A percentile compares a stretch with the other conserved stretches of the same genome.
These are phyloP conservation scores for Lepidium africanum DNA, from an alignment of 345 rosid species.

Conservation along the genomic window DNA sequence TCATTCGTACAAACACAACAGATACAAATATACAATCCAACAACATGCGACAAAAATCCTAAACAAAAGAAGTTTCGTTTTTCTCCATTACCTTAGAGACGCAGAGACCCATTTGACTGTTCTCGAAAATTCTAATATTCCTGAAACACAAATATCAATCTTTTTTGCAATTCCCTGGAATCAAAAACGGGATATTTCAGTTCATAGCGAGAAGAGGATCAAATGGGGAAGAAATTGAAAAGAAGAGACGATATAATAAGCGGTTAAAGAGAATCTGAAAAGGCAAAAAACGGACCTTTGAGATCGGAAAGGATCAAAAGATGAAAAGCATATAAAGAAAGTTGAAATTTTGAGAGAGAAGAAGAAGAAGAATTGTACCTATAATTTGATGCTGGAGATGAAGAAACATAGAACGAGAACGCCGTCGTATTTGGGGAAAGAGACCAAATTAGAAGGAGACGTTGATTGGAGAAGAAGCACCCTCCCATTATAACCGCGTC, in stretches of 20 bases:
- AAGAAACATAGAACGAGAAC: background rate
- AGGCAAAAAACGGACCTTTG: background rate
- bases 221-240: background rate
- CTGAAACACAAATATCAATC: background rate
- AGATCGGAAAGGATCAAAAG: constrained; percentile 10
- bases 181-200: background rate
- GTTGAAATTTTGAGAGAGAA: background rate
- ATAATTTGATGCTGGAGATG: background rate
- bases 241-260: background rate
- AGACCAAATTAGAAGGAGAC: constrained; percentile 21
- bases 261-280: background rate
- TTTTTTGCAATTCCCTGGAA: background rate
- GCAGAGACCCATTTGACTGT: constrained; percentile 44
- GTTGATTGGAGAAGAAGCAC: constrained; percentile 20
- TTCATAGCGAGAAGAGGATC: background rate
- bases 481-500: constrained; percentile 11
- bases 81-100: constrained; percentile 31
- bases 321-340: background rate
- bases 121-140: constrained; percentile 11
- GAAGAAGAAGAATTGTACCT: background rate
- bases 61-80: background rate
- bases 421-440: background rate
- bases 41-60: background rate
- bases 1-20: background rate
- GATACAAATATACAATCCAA: background rate